A percentile compares a stretch with the other conserved stretches of the same genome.
These are phyloP conservation scores for Farysia itapuensis DNA, from an alignment of 1,284 basidiomycete species.

Conservation along the genomic window DNA sequence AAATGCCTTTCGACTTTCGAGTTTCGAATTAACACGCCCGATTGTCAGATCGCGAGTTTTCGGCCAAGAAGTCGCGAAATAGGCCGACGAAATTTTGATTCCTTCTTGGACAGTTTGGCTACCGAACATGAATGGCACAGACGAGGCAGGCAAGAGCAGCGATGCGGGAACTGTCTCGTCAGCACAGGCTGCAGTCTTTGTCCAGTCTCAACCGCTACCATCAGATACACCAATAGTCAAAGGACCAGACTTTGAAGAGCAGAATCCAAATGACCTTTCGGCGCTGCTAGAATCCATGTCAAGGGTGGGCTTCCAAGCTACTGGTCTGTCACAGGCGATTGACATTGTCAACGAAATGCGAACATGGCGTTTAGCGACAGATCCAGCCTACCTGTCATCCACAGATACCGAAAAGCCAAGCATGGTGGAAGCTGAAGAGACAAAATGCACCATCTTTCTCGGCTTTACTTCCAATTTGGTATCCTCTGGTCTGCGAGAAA, in stretches of 20 bases:
- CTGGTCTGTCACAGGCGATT: slow-evolving; percentile 82
- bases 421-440: slow-evolving; percentile 66
- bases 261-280: slow-evolving; percentile 67
- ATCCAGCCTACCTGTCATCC: slow-evolving; percentile 24
- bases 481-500: slow-evolving; percentile 91
- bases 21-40: too few relatives aligned
- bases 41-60: too few relatives aligned
- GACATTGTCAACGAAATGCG: slow-evolving; percentile 84
- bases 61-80: too few relatives aligned
- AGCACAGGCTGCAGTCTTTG: slow-evolving; percentile 46
- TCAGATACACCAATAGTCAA: slow-evolving; percentile 64
- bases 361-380: slow-evolving; percentile 42
- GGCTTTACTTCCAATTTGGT: slow-evolving; percentile 99
- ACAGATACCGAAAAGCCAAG: slow-evolving; percentile 35
- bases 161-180: slow-evolving; percentile 12
- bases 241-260: slow-evolving; percentile 82
- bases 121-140: too few relatives aligned
- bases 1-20: too few relatives aligned
- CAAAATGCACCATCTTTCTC: slow-evolving; percentile 84
- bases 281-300: slow-evolving; percentile 78
- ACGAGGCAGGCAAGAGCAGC: too few relatives aligned
- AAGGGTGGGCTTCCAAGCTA: slow-evolving; percentile 93
- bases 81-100: too few relatives aligned
- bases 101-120: too few relatives aligned
- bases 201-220: slow-evolving; percentile 38